phyloP scores from a whole-genome alignment of 2,329 filamentous ascomycete genomes.

The Thermothelomyces thermophilus region DNA sequence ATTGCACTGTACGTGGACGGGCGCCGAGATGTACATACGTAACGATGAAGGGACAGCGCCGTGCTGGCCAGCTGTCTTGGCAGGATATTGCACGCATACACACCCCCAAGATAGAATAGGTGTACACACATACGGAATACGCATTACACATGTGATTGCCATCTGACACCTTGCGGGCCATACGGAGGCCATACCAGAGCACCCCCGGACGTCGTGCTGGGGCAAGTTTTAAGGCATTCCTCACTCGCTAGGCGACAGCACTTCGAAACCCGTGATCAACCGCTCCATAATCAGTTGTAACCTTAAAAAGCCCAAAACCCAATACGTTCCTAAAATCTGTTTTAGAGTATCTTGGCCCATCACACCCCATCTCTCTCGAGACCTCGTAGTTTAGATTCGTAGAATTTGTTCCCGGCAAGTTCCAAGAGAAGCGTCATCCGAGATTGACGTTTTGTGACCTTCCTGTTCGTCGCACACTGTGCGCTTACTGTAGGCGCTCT shows the following conservation, averaged over 20 bases:
- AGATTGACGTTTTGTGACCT: constrained; percentile 2
- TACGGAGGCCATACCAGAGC: too few relatives aligned
- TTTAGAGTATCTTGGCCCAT: too few relatives aligned
- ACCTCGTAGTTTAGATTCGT: too few relatives aligned
- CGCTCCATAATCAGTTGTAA: not conserved
- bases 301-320: not conserved
- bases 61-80: constrained; percentile 3
- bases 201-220: too few relatives aligned
- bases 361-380: too few relatives aligned
- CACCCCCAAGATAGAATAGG: too few relatives aligned
- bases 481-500: not conserved
- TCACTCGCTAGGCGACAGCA: too few relatives aligned
- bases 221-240: too few relatives aligned
- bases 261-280: not conserved
- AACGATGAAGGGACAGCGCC: not conserved
- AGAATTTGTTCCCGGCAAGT: too few relatives aligned
- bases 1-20: constrained; percentile 3
- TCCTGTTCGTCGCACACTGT: not conserved
- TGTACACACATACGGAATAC: too few relatives aligned
- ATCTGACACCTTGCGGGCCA: too few relatives aligned
- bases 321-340: too few relatives aligned
- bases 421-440: not conserved
- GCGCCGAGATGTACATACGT: constrained; percentile 6
- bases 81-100: not conserved
- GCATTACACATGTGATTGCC: not conserved